A percentile compares a stretch with the other conserved stretches of the same genome.
These are phyloP conservation scores for Nannochloris sp. DNA, from an alignment of 139 green algal species.

Conservation along the genomic window DNA sequence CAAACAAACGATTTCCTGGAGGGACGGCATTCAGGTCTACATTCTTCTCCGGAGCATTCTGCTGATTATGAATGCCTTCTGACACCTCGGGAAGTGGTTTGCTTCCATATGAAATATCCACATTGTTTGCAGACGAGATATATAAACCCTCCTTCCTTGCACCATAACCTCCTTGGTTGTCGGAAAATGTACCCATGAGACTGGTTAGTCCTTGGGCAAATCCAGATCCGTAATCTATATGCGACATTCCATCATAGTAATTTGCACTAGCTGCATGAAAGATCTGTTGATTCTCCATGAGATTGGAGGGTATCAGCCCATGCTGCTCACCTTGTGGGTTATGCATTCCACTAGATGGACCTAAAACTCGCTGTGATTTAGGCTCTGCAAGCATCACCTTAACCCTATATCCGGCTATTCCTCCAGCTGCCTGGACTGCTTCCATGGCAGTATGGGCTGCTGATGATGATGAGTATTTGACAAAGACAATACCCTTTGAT, in stretches of 20 bases:
- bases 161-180: not conserved
- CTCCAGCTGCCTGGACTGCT: constrained; percentile 42
- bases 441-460: constrained; percentile 67
- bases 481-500: constrained; percentile 78
- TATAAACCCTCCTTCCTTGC: not conserved
- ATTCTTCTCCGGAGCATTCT: not conserved
- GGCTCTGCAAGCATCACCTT: constrained; percentile 89
- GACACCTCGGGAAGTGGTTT: too few relatives aligned
- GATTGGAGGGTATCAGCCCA: too few relatives aligned
- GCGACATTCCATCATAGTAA: not conserved
- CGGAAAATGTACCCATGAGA: not conserved
- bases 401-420: constrained; percentile 69
- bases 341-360: too few relatives aligned
- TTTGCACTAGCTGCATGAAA: not conserved
- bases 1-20: constrained; percentile 56
- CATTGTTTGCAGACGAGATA: not conserved
- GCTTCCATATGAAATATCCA: too few relatives aligned
- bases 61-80: too few relatives aligned
- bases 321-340: too few relatives aligned
- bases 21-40: constrained; percentile 34
- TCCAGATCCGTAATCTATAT: not conserved
- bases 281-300: too few relatives aligned
- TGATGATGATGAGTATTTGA: constrained; percentile 73
- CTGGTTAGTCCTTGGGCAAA: constrained; percentile 2
- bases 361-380: constrained; percentile 38